A percentile compares a stretch with the other conserved stretches of the same genome.
Evolutionary conservation across 177 flowering plant species (phyloP).

Genomic region (Tripterygium wilfordii): DNA sequence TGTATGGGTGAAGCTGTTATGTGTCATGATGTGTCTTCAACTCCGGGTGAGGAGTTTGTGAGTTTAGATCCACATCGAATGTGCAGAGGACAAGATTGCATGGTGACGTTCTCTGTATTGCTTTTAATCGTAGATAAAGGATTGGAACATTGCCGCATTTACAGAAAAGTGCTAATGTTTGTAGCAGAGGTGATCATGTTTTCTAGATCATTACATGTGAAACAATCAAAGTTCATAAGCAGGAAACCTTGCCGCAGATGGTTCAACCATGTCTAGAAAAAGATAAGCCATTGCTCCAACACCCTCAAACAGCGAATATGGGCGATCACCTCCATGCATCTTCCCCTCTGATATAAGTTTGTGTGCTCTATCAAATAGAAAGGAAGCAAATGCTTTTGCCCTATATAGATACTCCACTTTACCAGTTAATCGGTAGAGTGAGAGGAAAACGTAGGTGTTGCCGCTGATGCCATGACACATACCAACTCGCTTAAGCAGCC

Average conservation of each 20-base stretch:
- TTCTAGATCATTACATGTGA: no score
- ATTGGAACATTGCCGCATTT: no score
- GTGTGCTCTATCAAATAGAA: conserved; percentile 57
- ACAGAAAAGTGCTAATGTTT: no score
- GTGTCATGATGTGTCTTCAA: no score
- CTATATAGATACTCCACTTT: conserved; percentile 48
- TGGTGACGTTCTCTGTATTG: no score
- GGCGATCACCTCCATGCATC: conserved; percentile 86
- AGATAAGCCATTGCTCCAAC: conserved; percentile 73
- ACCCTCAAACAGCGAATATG: conserved; percentile 85
- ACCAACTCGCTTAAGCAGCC: conserved; percentile 75
- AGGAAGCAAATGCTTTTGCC: conserved; percentile 82
- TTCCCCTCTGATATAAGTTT: conserved; percentile 51
- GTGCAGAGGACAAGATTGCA: no score
- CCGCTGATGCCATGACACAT: conserved; percentile 92
- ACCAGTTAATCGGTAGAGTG: conserved; percentile 68
- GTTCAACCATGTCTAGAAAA: conserved; percentile 69
- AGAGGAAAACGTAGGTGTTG: conserved; percentile 73
- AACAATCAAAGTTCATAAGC: conserved; percentile 62
- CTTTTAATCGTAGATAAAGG: no score
- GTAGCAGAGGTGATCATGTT: no score
- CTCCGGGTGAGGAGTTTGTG: no score
- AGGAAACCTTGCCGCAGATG: conserved; percentile 60
- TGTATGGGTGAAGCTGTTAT: no score
- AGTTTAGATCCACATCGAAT: no score